Evolutionary conservation across 371 early-diverging fungal species (phyloP).

Genomic region (Funneliformis caledonium): DNA sequence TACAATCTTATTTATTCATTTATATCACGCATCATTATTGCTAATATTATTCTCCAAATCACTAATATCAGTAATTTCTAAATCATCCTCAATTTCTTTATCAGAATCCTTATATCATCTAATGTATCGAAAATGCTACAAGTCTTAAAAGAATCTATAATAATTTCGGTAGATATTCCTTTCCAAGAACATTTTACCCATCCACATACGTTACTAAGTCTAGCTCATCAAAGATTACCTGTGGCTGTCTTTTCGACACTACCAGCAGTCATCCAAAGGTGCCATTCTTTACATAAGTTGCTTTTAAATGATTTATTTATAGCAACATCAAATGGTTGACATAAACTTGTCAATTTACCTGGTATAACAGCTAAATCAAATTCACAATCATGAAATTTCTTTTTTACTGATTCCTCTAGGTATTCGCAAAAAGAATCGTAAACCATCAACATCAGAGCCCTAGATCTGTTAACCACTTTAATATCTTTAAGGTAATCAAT

Average conservation of each 20-base stretch:
- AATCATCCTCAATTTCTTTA: too few relatives aligned
- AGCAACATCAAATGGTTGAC: constrained; percentile 15
- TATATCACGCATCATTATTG: too few relatives aligned
- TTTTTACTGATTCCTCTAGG: background rate
- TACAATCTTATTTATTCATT: too few relatives aligned
- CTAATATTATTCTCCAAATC: too few relatives aligned
- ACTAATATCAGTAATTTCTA: too few relatives aligned
- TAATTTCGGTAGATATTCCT: background rate
- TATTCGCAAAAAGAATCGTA: constrained; percentile 4
- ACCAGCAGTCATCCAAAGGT: background rate
- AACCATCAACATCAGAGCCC: background rate
- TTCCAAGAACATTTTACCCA: background rate
- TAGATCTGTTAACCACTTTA: too few relatives aligned
- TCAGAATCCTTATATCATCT: too few relatives aligned
- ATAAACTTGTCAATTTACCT: constrained; percentile 10
- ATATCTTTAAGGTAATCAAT: too few relatives aligned
- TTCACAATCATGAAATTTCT: too few relatives aligned
- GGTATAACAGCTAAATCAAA: constrained; percentile 22
- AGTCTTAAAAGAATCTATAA: too few relatives aligned
- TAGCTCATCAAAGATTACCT: background rate
- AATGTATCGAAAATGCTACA: too few relatives aligned
- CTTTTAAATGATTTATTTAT: constrained; percentile 13
- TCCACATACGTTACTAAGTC: background rate
- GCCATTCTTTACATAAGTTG: background rate
- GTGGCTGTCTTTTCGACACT: background rate